Evolutionary conservation across 345 rosid species (phyloP).

Genomic region (Balakata baccata): DNA sequence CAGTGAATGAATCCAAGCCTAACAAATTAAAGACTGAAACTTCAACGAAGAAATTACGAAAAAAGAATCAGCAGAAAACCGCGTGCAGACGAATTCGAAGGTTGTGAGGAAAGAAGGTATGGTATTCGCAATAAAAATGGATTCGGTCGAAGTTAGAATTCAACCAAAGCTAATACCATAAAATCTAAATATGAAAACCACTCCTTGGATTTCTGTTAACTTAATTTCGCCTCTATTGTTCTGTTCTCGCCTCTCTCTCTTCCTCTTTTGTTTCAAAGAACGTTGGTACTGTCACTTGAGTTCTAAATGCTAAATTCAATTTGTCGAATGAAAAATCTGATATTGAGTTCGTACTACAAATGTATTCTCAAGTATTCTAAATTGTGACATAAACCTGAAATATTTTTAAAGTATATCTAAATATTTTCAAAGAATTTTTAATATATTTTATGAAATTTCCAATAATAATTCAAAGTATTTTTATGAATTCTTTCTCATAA

Average conservation of each 20-base stretch:
- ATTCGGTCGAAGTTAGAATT: constrained; percentile 16
- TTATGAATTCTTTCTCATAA: too few relatives aligned
- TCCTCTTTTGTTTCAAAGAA: too few relatives aligned
- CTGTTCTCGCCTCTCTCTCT: neutral
- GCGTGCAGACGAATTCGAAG: neutral
- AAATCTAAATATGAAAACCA: neutral
- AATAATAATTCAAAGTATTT: too few relatives aligned
- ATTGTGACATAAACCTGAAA: too few relatives aligned
- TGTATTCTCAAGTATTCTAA: too few relatives aligned
- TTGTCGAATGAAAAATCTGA: too few relatives aligned
- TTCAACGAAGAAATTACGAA: neutral
- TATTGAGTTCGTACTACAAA: too few relatives aligned
- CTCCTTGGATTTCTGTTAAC: neutral
- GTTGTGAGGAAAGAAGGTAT: neutral
- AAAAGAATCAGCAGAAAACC: neutral
- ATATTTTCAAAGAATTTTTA: too few relatives aligned
- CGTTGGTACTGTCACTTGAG: too few relatives aligned
- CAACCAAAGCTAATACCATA: neutral
- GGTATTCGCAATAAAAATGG: constrained; percentile 4
- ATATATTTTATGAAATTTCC: too few relatives aligned
- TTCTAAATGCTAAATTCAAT: too few relatives aligned
- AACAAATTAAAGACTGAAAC: neutral
- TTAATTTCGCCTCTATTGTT: neutral
- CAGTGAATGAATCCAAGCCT: neutral
- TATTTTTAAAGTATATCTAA: too few relatives aligned